phyloP scores from a whole-genome alignment of 2,329 filamentous ascomycete genomes.

The Coniochaeta sp. region DNA sequence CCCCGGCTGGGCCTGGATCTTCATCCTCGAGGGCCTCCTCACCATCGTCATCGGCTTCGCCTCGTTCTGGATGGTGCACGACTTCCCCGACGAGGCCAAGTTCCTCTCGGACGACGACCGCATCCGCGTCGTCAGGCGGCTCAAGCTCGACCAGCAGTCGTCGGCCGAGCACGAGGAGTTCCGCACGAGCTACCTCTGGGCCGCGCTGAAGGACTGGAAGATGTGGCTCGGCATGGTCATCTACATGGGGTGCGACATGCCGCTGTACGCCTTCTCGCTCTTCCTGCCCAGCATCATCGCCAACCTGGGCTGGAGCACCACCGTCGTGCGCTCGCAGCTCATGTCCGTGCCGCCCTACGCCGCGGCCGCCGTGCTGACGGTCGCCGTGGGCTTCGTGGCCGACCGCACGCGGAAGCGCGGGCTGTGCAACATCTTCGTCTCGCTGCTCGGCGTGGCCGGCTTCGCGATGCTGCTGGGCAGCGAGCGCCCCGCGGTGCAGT shows the following conservation, averaged over 20 bases:
- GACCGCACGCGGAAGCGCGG: constrained; percentile 69
- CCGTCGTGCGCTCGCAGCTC: constrained; percentile 57
- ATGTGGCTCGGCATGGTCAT: constrained; percentile 46
- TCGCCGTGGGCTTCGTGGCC: constrained; percentile 65
- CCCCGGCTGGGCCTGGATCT: constrained; percentile 54
- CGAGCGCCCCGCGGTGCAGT: constrained; percentile 59
- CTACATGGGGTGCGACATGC: constrained; percentile 38
- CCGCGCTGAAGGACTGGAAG: constrained; percentile 70
- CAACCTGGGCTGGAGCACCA: constrained; percentile 29
- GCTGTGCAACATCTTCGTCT: constrained; percentile 69
- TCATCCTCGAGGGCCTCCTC: constrained; percentile 59
- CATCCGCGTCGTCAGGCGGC: constrained; percentile 57
- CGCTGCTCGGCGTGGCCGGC: constrained; percentile 64
- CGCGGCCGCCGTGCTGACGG: constrained; percentile 60
- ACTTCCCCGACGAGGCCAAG: constrained; percentile 67
- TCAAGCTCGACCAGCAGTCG: constrained; percentile 61
- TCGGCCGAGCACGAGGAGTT: constrained; percentile 64
- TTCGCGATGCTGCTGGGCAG: constrained; percentile 73
- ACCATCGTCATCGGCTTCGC: constrained; percentile 58
- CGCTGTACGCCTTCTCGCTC: constrained; percentile 46
- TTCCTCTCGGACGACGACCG: constrained; percentile 64
- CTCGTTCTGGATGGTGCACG: constrained; percentile 68
- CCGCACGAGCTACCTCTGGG: constrained; percentile 62
- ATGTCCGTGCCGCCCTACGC: constrained; percentile 72
- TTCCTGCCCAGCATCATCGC: constrained; percentile 52